These are phyloP conservation scores for Fusarium clavum DNA, from an alignment of 2,329 filamentous ascomycete genomes.

Conservation along the genomic window DNA sequence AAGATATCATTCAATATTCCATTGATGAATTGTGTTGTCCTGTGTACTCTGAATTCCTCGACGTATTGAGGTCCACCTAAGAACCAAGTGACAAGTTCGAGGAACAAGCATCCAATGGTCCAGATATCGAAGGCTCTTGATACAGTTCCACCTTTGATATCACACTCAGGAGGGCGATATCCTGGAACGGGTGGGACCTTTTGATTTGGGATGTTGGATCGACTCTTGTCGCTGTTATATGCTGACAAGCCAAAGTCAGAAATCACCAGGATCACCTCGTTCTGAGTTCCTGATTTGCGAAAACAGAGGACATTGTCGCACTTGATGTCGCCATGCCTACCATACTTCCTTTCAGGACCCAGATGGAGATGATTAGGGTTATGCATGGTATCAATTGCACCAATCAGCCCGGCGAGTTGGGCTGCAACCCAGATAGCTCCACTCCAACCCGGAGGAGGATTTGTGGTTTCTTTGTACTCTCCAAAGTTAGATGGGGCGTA, in stretches of 20 bases:
- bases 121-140: conserved; percentile 25
- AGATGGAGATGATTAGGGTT: neutral
- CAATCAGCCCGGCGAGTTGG: conserved; percentile 12
- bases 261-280: neutral
- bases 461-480: neutral
- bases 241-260: conserved; percentile 11
- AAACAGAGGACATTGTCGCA: conserved; percentile 29
- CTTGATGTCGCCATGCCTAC: conserved; percentile 18
- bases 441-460: neutral
- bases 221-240: conserved; percentile 10
- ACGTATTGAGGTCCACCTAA: neutral
- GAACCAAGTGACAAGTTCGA: conserved; percentile 23
- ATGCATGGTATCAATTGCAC: conserved; percentile 22
- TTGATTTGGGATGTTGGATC: conserved; percentile 26
- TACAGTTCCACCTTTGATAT: neutral
- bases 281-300: neutral
- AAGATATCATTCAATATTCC: conserved; percentile 1
- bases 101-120: conserved; percentile 20
- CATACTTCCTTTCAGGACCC: neutral
- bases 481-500: neutral
- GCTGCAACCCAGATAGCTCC: neutral
- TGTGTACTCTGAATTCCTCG: rapidly evolving
- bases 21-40: neutral
- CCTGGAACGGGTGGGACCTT: neutral
- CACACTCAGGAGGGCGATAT: conserved; percentile 21